A percentile compares a stretch with the other conserved stretches of the same genome.
phyloP scores from a whole-genome alignment of 495 filamentous ascomycete genomes.

The Xanthoparmelia taractica region DNA sequence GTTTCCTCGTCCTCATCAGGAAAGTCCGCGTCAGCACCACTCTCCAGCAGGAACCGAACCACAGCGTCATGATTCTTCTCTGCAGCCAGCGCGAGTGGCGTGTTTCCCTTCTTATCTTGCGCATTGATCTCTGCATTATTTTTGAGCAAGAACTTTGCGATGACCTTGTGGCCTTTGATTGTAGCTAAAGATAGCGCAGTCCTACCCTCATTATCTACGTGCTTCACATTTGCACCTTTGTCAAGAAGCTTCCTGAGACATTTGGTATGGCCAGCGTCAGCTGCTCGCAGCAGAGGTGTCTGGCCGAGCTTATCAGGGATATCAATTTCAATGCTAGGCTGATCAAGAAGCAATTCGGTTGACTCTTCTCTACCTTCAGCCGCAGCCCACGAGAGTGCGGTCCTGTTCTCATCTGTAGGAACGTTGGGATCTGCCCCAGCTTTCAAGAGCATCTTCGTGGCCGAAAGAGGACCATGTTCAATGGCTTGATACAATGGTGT shows the following conservation, averaged over 20 bases:
- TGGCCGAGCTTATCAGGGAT: background rate
- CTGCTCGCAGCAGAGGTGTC: slow-evolving; percentile 9
- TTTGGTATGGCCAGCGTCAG: slow-evolving; percentile 15
- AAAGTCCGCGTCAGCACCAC: slow-evolving; percentile 21
- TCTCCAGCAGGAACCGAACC: slow-evolving; percentile 22
- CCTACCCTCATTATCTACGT: slow-evolving; percentile 16
- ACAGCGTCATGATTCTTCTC: slow-evolving; percentile 17
- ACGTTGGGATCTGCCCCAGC: slow-evolving; percentile 7
- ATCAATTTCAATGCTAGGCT: background rate
- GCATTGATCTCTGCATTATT: slow-evolving; percentile 24
- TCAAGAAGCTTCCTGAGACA: slow-evolving; percentile 7
- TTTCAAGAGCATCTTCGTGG: slow-evolving; percentile 4
- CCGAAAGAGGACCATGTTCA: slow-evolving; percentile 11
- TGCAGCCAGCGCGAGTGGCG: slow-evolving; percentile 27
- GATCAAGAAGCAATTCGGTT: slow-evolving; percentile 5
- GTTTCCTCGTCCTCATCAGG: slow-evolving; percentile 23
- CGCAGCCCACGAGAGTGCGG: slow-evolving; percentile 22
- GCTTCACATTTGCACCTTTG: slow-evolving; percentile 4
- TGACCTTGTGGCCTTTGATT: slow-evolving; percentile 21
- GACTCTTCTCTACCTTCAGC: slow-evolving; percentile 6
- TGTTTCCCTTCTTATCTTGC: slow-evolving; percentile 25
- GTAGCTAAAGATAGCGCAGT: slow-evolving; percentile 28
- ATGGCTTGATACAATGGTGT: slow-evolving; percentile 23
- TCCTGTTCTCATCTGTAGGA: background rate
- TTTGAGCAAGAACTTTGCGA: slow-evolving; percentile 25